Evolutionary conservation across 1,284 basidiomycete genomes (phyloP).

Genomic region (Erythrobasidium hasegawianum): DNA sequence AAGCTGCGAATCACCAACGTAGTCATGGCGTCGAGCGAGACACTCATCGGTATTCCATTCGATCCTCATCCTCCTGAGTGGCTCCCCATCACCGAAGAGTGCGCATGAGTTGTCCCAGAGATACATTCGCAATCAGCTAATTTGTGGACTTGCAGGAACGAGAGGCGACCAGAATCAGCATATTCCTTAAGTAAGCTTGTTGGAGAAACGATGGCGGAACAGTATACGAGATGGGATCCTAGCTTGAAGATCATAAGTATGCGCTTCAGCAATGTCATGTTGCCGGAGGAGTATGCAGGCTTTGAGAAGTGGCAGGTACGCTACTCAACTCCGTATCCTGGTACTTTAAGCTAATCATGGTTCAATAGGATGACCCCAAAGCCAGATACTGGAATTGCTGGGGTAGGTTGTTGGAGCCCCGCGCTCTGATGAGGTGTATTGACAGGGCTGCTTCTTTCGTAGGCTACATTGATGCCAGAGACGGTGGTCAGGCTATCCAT

Average conservation of each 20-base stretch:
- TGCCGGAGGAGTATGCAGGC: conserved; percentile 48
- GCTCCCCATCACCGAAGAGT: conserved; percentile 50
- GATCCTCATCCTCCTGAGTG: conserved; percentile 46
- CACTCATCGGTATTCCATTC: conserved; percentile 50
- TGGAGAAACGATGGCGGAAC: conserved; percentile 50
- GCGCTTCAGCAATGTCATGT: conserved; percentile 51
- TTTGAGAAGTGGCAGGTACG: conserved; percentile 48
- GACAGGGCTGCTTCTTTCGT: neutral
- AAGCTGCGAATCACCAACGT: conserved; percentile 48
- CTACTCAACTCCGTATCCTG: too few relatives aligned
- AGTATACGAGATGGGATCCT: conserved; percentile 50
- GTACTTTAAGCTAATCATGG: neutral
- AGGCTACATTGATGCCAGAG: conserved; percentile 49
- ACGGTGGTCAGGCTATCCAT: conserved; percentile 50
- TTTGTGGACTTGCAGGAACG: conserved; percentile 7
- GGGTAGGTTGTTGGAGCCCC: neutral
- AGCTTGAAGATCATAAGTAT: conserved; percentile 50
- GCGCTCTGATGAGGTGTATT: neutral
- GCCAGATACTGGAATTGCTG: conserved; percentile 46
- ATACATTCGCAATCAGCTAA: neutral
- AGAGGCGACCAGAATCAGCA: conserved; percentile 48
- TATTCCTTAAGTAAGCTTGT: conserved; percentile 50
- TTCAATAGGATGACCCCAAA: conserved; percentile 45
- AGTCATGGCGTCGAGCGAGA: conserved; percentile 49
- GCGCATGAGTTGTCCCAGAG: neutral